phyloP scores from a whole-genome alignment of 2,329 filamentous ascomycete genomes.

The Fusarium euwallaceae region DNA sequence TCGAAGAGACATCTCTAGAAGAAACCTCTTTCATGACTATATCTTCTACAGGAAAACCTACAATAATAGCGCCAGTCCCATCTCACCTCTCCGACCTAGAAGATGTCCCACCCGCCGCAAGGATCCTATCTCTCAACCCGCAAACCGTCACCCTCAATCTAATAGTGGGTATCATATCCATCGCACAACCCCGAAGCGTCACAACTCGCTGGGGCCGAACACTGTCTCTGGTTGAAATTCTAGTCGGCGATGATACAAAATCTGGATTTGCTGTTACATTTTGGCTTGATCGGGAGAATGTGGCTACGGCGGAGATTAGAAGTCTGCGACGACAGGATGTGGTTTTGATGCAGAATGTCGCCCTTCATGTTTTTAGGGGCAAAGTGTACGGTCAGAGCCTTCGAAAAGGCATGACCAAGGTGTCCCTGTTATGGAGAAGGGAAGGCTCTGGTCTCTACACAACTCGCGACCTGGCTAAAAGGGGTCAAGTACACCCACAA shows the following conservation, averaged over 20 bases:
- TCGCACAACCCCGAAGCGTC: conserved; percentile 76
- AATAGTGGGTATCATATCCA: conserved; percentile 82
- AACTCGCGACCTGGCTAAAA: conserved; percentile 59
- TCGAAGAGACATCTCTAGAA: conserved; percentile 43
- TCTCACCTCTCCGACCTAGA: conserved; percentile 67
- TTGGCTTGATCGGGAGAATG: conserved; percentile 72
- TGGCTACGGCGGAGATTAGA: conserved; percentile 50
- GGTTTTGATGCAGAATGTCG: conserved; percentile 83
- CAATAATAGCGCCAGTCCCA: conserved; percentile 42
- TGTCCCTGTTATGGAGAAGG: conserved; percentile 74
- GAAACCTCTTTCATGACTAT: conserved; percentile 56
- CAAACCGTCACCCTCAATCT: conserved; percentile 87
- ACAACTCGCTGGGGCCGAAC: conserved; percentile 73
- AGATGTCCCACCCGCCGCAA: conserved; percentile 75
- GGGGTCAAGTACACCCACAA: conserved; percentile 60
- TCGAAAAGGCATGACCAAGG: conserved; percentile 75
- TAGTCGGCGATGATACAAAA: conserved; percentile 88
- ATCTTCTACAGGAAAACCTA: conserved; percentile 48
- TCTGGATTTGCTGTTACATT: conserved; percentile 86
- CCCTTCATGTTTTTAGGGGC: conserved; percentile 79
- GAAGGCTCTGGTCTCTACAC: conserved; percentile 68
- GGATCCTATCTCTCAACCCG: conserved; percentile 77
- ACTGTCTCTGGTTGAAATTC: conserved; percentile 78
- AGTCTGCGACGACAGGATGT: conserved; percentile 79
- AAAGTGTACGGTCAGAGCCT: conserved; percentile 89